Conservation (phyloP, 257 asterid genomes). For the Solanum sitiens region DNA sequence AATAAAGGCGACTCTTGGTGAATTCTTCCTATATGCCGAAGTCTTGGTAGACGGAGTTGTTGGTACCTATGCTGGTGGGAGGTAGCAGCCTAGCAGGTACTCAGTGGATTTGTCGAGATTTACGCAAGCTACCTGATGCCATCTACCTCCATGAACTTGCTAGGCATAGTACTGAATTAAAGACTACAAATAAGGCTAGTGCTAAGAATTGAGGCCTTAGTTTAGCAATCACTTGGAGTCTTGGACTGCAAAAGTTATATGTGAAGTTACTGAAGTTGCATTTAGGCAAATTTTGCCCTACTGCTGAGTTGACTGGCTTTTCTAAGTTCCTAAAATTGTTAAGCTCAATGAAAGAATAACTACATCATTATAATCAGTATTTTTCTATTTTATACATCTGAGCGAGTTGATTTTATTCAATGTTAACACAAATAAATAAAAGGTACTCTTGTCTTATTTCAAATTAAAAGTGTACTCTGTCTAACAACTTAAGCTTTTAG, state of each 20-base stretch:
- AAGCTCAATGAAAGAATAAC: neutral
- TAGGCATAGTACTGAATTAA: neutral
- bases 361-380: neutral
- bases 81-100: neutral
- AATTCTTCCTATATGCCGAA: neutral
- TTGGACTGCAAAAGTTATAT: neutral
- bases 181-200: neutral
- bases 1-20: neutral
- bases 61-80: neutral
- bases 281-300: neutral
- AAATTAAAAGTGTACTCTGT: neutral
- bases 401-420: neutral
- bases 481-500: neutral
- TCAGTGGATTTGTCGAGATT: neutral
- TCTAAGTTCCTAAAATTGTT: neutral
- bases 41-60: neutral
- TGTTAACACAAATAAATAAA: neutral
- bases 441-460: neutral
- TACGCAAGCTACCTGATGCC: neutral
- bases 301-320: neutral
- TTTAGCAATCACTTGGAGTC: neutral
- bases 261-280: neutral
- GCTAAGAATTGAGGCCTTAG: neutral
- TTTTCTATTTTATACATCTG: neutral
- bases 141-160: neutral